phyloP scores from a whole-genome alignment of 2,329 filamentous ascomycete genomes.

The Colletotrichum godetiae region DNA sequence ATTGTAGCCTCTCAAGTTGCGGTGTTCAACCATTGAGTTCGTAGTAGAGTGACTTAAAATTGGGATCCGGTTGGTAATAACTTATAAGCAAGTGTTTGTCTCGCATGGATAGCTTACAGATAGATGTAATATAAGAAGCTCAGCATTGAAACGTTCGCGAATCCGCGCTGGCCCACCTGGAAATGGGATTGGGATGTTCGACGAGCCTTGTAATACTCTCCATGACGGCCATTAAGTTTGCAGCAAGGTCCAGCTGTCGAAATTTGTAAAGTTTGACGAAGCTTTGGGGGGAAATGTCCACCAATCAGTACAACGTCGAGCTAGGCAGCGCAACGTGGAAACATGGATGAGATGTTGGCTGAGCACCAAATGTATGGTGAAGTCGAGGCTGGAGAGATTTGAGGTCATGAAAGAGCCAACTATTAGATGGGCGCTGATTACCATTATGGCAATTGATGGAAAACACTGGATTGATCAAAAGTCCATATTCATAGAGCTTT shows the following conservation, averaged over 20 bases:
- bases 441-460: not conserved
- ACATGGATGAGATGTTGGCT: not conserved
- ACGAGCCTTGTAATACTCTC: too few species aligned
- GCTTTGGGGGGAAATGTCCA: not conserved
- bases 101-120: not conserved
- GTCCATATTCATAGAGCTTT: not conserved
- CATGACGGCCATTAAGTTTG: not conserved
- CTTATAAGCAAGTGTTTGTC: not conserved
- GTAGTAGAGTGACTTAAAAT: not conserved
- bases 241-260: not conserved
- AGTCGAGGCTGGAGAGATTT: not conserved
- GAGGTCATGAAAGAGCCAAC: not conserved
- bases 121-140: not conserved
- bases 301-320: not conserved
- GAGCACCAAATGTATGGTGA: not conserved
- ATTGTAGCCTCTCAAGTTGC: not conserved
- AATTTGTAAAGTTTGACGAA: not conserved
- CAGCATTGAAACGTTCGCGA: not conserved
- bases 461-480: not conserved
- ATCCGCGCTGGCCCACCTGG: too few species aligned
- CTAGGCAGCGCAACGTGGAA: conserved; percentile 1
- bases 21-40: not conserved
- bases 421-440: not conserved
- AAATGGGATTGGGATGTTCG: too few species aligned
- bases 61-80: not conserved